Percentiles rank a stretch among this genome's conserved stretches.
These are phyloP conservation scores for Simmondsia chinensis DNA, from an alignment of 148 eudicot genomes.

Conservation along the genomic window DNA sequence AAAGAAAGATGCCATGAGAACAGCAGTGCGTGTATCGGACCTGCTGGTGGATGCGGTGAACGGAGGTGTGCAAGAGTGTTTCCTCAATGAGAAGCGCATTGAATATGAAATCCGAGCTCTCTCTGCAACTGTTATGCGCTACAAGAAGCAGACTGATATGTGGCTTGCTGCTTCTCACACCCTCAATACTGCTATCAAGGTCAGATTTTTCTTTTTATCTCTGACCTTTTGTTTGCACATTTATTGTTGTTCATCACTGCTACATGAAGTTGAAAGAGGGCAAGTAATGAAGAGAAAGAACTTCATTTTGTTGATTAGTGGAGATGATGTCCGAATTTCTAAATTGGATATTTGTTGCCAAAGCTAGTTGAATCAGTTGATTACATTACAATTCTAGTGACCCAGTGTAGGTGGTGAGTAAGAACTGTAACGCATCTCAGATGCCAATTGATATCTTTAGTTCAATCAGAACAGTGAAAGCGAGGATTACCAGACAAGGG, in stretches of 20 bases:
- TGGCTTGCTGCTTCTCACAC: conserved; percentile 78
- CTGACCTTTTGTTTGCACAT: not conserved
- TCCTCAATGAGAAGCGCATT: conserved; percentile 70
- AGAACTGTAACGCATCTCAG: too few species aligned
- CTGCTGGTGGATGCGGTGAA: conserved; percentile 63
- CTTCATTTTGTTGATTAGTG: not conserved
- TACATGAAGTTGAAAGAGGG: not conserved
- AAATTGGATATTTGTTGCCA: too few species aligned
- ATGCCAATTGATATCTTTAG: too few species aligned
- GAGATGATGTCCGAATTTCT: not conserved
- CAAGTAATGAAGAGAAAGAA: too few species aligned
- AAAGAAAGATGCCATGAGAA: conserved; percentile 55
- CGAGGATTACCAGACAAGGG: too few species aligned
- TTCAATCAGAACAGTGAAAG: too few species aligned
- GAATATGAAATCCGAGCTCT: conserved; percentile 65
- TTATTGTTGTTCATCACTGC: not conserved
- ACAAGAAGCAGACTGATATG: conserved; percentile 73
- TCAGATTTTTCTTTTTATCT: not conserved
- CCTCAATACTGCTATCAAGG: conserved; percentile 69
- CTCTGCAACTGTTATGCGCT: conserved; percentile 39
- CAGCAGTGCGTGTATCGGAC: conserved; percentile 57
- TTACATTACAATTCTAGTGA: too few species aligned
- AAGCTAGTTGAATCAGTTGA: too few species aligned
- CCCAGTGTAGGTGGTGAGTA: too few species aligned
- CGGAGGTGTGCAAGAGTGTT: conserved; percentile 70